Conservation (phyloP, 2,329 filamentous ascomycete genomes). For the Botrytis fragariae region DNA sequence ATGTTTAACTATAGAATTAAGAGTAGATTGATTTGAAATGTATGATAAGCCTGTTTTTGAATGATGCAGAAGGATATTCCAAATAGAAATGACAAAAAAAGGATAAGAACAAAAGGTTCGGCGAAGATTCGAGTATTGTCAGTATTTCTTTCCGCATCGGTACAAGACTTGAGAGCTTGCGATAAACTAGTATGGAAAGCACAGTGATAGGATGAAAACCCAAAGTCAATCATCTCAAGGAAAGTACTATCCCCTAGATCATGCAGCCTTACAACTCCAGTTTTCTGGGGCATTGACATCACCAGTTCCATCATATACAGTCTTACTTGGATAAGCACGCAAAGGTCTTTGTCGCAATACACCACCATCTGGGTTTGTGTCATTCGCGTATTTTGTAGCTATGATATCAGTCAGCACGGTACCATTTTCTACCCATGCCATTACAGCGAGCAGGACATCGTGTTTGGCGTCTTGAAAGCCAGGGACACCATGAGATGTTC, state of each 20-base stretch:
- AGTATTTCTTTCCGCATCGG: neutral
- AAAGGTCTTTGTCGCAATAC: slow-evolving; percentile 47
- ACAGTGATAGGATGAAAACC: no score
- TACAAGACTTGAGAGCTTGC: neutral
- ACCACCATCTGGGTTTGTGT: slow-evolving; percentile 39
- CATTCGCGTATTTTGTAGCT: slow-evolving; percentile 43
- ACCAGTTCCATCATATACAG: slow-evolving; percentile 22
- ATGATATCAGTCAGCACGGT: slow-evolving; percentile 37
- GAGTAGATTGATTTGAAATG: no score
- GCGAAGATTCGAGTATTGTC: neutral
- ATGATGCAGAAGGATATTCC: neutral
- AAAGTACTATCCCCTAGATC: neutral
- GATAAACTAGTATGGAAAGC: neutral
- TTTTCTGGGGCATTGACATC: slow-evolving; percentile 25
- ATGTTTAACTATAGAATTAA: neutral
- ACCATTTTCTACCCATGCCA: slow-evolving; percentile 49
- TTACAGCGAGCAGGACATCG: slow-evolving; percentile 50
- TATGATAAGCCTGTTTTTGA: neutral
- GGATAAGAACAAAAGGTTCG: no score
- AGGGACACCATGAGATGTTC: slow-evolving; percentile 39
- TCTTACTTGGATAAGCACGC: slow-evolving; percentile 41
- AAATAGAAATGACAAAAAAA: neutral
- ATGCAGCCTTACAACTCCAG: slow-evolving; percentile 27
- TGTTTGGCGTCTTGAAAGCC: slow-evolving; percentile 43
- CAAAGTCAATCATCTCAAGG: neutral